A percentile compares a stretch with the other conserved stretches of the same genome.
These are phyloP conservation scores for Lactuca saligna DNA, from an alignment of 129 eudicot genomes.

Conservation along the genomic window DNA sequence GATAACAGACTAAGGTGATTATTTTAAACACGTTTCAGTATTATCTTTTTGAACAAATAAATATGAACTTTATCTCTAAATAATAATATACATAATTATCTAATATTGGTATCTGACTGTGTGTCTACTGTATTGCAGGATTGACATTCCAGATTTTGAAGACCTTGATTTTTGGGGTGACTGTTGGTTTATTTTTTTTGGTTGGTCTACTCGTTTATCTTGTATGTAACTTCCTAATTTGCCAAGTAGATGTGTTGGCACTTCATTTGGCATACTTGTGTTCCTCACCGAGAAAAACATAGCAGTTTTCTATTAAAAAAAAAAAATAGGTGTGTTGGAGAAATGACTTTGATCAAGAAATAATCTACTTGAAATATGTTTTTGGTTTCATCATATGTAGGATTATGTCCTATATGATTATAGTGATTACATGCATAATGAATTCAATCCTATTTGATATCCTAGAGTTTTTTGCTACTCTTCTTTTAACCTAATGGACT, in stretches of 20 bases:
- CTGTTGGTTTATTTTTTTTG: no score
- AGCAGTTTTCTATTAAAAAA: no score
- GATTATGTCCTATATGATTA: neutral
- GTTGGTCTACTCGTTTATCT: neutral
- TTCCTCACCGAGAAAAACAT: neutral
- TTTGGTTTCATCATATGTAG: neutral
- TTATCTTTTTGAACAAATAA: no score
- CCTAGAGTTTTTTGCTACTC: neutral
- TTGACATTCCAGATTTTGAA: constrained; percentile 14
- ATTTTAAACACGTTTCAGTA: no score
- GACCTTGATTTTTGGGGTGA: constrained; percentile 12
- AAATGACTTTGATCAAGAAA: neutral
- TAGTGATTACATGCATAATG: neutral
- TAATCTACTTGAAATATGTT: constrained; percentile 1
- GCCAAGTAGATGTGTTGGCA: no score
- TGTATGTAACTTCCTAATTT: neutral
- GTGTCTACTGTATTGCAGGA: constrained; percentile 19
- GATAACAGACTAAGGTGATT: no score
- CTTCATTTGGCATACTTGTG: neutral
- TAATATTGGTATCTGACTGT: neutral
- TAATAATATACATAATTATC: neutral
- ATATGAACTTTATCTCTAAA: no score
- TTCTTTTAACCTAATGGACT: no score
- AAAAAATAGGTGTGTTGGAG: neutral
- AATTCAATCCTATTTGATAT: no score